phyloP scores from a whole-genome alignment of 805 yeast species.

The Lachancea mirantina region DNA sequence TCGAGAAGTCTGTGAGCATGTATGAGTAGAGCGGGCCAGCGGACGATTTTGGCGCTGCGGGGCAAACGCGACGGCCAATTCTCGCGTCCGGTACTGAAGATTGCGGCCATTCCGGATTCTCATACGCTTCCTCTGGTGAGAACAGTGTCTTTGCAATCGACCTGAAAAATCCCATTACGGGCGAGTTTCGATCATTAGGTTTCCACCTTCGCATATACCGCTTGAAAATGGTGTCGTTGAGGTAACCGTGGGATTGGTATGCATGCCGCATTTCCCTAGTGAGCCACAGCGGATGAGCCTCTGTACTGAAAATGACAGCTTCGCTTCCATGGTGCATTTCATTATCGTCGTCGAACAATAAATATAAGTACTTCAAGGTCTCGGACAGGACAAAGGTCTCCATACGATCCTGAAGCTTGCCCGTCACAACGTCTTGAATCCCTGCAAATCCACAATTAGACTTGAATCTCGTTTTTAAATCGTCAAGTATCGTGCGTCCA shows the following conservation, averaged over 20 bases:
- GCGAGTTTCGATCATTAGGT: no score
- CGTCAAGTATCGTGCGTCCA: conserved; percentile 57
- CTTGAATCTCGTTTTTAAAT: conserved; percentile 45
- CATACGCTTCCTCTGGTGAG: no score
- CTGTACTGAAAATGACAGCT: conserved; percentile 64
- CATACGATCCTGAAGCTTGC: conserved; percentile 69
- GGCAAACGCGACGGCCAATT: no score
- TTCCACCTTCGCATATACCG: no score
- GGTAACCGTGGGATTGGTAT: conserved; percentile 19
- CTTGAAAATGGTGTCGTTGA: conserved; percentile 21
- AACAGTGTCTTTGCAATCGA: no score
- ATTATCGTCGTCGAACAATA: conserved; percentile 68
- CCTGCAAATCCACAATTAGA: conserved; percentile 81
- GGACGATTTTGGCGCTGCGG: neutral
- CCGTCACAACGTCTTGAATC: conserved; percentile 56
- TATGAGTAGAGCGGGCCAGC: neutral
- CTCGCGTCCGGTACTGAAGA: no score
- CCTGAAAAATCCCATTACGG: no score
- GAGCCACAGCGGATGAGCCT: conserved; percentile 86
- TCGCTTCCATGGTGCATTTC: conserved; percentile 39
- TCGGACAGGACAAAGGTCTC: conserved; percentile 88
- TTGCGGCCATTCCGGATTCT: no score
- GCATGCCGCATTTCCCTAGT: conserved; percentile 31
- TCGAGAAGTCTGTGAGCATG: conserved; percentile 3
- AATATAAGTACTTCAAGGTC: conserved; percentile 73